phyloP scores from a whole-genome alignment of 768 basidiomycete genomes.

The Psilocybe tampanensis region DNA sequence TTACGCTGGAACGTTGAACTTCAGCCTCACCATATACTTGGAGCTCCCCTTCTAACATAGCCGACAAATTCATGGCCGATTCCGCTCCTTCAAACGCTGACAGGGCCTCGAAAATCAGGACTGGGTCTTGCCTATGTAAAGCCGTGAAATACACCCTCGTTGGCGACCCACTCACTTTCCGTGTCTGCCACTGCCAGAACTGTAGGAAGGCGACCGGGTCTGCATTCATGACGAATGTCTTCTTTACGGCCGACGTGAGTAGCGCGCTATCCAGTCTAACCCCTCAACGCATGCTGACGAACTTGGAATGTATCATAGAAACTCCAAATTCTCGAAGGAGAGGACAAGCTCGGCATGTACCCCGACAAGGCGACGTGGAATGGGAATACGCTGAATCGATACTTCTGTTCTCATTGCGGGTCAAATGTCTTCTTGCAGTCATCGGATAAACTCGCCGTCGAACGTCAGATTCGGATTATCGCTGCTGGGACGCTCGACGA shows the following conservation, averaged over 20 bases:
- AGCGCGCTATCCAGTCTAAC: not conserved
- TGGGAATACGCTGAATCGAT: constrained; percentile 30
- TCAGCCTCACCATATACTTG: too few species aligned
- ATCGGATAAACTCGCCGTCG: constrained; percentile 11
- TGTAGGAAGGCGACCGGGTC: constrained; percentile 44
- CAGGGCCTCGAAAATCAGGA: constrained; percentile 11
- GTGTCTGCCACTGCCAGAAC: constrained; percentile 46
- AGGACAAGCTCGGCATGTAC: constrained; percentile 29
- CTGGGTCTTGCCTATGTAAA: constrained; percentile 42
- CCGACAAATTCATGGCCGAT: not conserved
- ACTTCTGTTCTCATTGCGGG: constrained; percentile 38
- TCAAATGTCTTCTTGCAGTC: constrained; percentile 34
- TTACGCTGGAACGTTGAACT: too few species aligned
- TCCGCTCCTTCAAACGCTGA: not conserved
- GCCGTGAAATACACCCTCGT: constrained; percentile 35
- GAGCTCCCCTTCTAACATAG: too few species aligned
- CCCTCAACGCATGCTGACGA: too few species aligned
- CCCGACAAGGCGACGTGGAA: constrained; percentile 31
- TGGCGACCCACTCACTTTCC: constrained; percentile 38
- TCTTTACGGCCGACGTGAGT: constrained; percentile 37
- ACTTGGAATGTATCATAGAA: constrained; percentile 18
- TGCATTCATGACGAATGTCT: constrained; percentile 42
- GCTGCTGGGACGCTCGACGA: constrained; percentile 33
- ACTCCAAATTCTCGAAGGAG: constrained; percentile 27
- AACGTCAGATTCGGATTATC: constrained; percentile 23